Percentiles rank a stretch among this genome's conserved stretches.
These are phyloP conservation scores for Aspergillus persii DNA, from an alignment of 2,329 filamentous ascomycete genomes.

Conservation along the genomic window DNA sequence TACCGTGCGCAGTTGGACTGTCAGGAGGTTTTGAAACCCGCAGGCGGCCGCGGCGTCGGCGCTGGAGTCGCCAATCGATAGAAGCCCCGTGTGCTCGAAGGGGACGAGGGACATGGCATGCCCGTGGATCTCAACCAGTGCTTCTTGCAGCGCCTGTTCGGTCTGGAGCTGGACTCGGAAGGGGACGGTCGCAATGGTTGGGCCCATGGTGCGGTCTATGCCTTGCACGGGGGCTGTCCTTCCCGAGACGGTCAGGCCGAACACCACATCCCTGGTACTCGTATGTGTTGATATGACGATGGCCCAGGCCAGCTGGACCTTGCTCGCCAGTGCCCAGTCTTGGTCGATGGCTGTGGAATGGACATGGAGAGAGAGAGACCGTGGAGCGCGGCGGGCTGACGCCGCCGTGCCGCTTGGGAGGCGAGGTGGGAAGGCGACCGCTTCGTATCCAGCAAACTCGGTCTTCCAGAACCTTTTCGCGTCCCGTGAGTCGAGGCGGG, in stretches of 20 bases:
- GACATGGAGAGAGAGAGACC: not conserved
- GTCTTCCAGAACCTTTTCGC: not conserved
- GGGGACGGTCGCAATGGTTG: conserved; percentile 42
- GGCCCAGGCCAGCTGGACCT: conserved; percentile 39
- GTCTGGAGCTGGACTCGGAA: conserved; percentile 39
- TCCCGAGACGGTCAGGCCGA: conserved; percentile 40
- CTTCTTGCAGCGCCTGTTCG: conserved; percentile 37
- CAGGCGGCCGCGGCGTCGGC: conserved; percentile 38
- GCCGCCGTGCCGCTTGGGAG: not conserved
- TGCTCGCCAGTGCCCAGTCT: conserved; percentile 20
- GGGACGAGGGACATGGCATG: conserved; percentile 54
- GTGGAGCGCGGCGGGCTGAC: not conserved
- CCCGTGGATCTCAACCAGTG: conserved; percentile 19
- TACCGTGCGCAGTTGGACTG: conserved; percentile 21
- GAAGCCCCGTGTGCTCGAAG: conserved; percentile 56
- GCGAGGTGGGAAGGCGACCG: not conserved
- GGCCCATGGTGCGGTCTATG: conserved; percentile 38
- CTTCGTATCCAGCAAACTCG: not conserved
- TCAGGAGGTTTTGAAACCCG: conserved; percentile 39
- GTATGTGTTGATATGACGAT: conserved; percentile 34
- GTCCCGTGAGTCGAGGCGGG: not conserved
- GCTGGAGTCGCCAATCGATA: conserved; percentile 50
- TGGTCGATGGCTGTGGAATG: not conserved
- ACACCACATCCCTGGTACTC: conserved; percentile 37
- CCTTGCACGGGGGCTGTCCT: conserved; percentile 37